Conservation (phyloP, 2,329 filamentous ascomycete species). For the Penicillium sp. region DNA sequence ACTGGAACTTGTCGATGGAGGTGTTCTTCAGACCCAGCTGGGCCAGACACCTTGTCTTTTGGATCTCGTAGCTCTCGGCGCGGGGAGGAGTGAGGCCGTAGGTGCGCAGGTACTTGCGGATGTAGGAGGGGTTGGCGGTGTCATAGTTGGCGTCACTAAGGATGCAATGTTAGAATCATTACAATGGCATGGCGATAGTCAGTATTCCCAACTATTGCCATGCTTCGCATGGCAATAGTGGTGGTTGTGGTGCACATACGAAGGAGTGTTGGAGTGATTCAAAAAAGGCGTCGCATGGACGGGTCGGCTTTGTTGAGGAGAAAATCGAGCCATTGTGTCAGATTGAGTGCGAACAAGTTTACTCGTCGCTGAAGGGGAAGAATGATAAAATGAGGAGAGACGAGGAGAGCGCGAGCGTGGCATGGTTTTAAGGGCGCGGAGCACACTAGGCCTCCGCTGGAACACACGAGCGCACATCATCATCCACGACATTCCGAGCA, state of each 20-base stretch:
- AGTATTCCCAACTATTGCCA: no score
- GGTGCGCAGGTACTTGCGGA: constrained; percentile 56
- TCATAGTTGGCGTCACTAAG: constrained; percentile 51
- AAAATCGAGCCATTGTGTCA: constrained; percentile 42
- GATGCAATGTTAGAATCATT: neutral
- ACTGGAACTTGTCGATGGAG: constrained; percentile 55
- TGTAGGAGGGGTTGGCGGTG: constrained; percentile 54
- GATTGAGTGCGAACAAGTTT: constrained; percentile 29
- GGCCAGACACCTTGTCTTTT: constrained; percentile 54
- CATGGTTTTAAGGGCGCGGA: constrained; percentile 39
- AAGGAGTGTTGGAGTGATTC: constrained; percentile 34
- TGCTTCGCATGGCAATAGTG: neutral
- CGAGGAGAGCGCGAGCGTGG: constrained; percentile 25
- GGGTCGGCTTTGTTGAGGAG: constrained; percentile 39
- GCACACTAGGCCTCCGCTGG: constrained; percentile 37
- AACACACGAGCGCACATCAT: constrained; percentile 30
- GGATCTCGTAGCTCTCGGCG: constrained; percentile 53
- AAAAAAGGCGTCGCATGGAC: constrained; percentile 41
- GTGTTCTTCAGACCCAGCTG: constrained; percentile 54
- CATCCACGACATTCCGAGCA: constrained; percentile 49
- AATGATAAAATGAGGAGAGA: constrained; percentile 24
- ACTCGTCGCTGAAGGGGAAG: constrained; percentile 24
- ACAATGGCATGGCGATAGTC: no score
- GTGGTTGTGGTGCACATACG: constrained; percentile 32
- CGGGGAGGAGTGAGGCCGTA: constrained; percentile 56